phyloP scores from a whole-genome alignment of 495 filamentous ascomycete genomes.

The Penicillium pulvis region DNA sequence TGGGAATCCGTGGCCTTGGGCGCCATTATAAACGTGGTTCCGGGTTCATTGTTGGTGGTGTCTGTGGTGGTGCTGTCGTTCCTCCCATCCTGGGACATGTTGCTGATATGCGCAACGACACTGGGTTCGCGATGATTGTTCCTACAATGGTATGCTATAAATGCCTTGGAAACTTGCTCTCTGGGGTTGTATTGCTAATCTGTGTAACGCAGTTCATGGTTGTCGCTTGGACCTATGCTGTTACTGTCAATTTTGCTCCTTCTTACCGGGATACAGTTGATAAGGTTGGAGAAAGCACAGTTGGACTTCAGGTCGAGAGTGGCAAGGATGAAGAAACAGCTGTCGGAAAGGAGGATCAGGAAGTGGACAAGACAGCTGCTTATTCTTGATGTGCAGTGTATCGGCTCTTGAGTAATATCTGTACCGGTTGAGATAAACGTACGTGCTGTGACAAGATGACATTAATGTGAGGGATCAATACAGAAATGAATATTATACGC shows the following conservation, averaged over 20 bases:
- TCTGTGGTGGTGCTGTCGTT: conserved; percentile 57
- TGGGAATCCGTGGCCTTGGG: conserved; percentile 61
- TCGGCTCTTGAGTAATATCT: not conserved
- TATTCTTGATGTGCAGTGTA: not conserved
- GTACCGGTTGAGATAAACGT: not conserved
- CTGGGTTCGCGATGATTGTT: conserved; percentile 56
- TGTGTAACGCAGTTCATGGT: conserved; percentile 41
- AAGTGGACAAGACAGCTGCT: conserved; percentile 10
- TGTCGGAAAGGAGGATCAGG: conserved; percentile 8
- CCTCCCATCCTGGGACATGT: conserved; percentile 53
- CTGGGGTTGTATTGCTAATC: not conserved
- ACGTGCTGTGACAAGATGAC: not conserved
- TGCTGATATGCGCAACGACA: conserved; percentile 50
- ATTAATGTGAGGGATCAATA: not conserved
- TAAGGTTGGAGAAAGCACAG: conserved; percentile 54
- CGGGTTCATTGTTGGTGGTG: conserved; percentile 58
- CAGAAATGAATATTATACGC: not conserved
- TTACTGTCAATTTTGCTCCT: conserved; percentile 65
- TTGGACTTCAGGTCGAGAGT: conserved; percentile 45
- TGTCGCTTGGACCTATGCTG: conserved; percentile 58
- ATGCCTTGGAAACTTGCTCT: not conserved
- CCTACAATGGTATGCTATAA: conserved; percentile 51
- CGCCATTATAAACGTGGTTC: conserved; percentile 61
- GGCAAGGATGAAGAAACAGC: conserved; percentile 30
- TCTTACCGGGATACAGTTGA: conserved; percentile 61